Evolutionary conservation across 1,284 basidiomycete species (phyloP), one percentile per base, ranked within the genome.

Genomic region (Heterobasidion occidentale): DNA sequence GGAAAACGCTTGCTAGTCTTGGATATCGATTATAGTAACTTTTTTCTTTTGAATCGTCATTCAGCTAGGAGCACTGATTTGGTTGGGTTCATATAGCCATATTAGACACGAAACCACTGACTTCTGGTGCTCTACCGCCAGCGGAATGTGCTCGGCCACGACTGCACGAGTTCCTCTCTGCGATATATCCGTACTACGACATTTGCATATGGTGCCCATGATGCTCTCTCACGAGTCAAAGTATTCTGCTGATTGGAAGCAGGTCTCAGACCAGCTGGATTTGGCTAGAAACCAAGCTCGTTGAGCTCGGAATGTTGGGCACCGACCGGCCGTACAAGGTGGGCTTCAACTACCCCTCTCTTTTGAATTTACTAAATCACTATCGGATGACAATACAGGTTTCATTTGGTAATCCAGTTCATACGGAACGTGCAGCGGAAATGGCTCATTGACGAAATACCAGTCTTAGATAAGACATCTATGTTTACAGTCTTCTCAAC

Each of bases 401-500:
- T 58, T 79, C 79, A 1, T 83, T 83, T 63, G 81, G 83, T 84
- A 60, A 17, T 3, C 12, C 46, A 15, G 5, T 27, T n/a, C 9
- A 14, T 27, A 49, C 19, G 36, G 12, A 9, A 12, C 38, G 11
- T 42, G 5, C 27, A 5, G 4, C 27, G 27, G 27, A 3, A 42
- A 42, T 42, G n/a, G 12, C 12, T 11, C n/a, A n/a, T 42, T 17
- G 42, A 3, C 3, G 27, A 12, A n/a, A 49, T 46, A 38, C 63
- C 61, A 84, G 90, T 93, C 0, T 77, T 94, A 14, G 92, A 95
- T 74, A 88, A 91, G 64, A 88, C 84, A 0, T 83, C 81, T 54
- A 96, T 96, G 93, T 95, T 95, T 68, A 88, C 84, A 4, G 90
- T 95, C 3, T 93, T 93, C 65, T 84, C 84, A 0, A 77, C 78